Base-by-base conservation (phyloP, 2,329 filamentous ascomycete species). In the Pyrenophora tritici-repentis region DNA sequence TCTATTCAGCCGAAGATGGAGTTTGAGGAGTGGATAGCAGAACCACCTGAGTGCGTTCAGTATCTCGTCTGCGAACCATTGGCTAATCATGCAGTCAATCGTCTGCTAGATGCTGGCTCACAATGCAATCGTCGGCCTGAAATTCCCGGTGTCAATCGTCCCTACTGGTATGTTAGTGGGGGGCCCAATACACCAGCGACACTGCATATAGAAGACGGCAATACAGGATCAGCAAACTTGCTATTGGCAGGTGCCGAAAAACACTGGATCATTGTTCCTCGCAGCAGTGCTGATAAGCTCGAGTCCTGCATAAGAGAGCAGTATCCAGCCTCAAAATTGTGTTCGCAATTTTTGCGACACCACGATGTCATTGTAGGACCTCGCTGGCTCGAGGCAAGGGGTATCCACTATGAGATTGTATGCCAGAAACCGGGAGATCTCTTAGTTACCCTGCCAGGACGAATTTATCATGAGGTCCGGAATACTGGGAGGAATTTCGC, bases 141-240 rank as follows among this genome's bases (percentile, higher is more conserved):
- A 10, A 42, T 56, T 10, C 17, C 50, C 5, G 44, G 56, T 3
- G 36, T 57, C 42, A 51, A 59, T 17, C 9, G 17, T 16, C 16
- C 29, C 0, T 59, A 53, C 41, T 51, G 34, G 42, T 59, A 59
- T 29, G 41, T 57, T 2, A 59, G 54, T 33, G 18, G 13, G 3
- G 26, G 42, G 12, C 6, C 18, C 2, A 34, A 42, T 12, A 51
- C 40, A n/a, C 50, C 50, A 1, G 37, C 37, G 9, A 35, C 43
- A 6, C 37, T 59, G 13, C 35, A 59, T 31, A 35, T 52, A 6
- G 42, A 59, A 31, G 53, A 59, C 16, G 31, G 43, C 10, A 42
- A 44, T 20, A 42, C 49, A 3, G 42, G 53, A 9, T 59, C 37
- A 17, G 46, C 37, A 4, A 59, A 57, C 43, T 10, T 56, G 22